phyloP scores from a whole-genome alignment of 164 flowering plant species.

The Santalum album region DNA sequence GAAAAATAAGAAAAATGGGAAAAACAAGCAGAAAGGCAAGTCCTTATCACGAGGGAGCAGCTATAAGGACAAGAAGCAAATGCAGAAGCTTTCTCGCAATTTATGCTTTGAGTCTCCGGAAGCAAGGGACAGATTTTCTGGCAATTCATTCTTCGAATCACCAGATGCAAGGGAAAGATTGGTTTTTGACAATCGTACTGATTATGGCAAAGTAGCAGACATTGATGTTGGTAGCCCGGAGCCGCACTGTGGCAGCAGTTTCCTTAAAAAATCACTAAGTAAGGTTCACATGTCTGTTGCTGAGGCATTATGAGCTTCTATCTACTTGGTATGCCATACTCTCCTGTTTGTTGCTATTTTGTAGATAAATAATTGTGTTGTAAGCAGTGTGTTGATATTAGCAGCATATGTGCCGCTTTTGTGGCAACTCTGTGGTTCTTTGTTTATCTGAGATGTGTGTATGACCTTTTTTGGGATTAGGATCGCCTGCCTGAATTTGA shows the following conservation, averaged over 20 bases:
- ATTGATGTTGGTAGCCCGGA: slow-evolving; percentile 39
- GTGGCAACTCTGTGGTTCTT: too few species aligned
- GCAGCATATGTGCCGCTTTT: too few species aligned
- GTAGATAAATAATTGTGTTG: too few species aligned
- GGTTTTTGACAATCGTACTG: slow-evolving; percentile 1
- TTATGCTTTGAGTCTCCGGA: too few species aligned
- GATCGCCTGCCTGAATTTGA: too few species aligned
- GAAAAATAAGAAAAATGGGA: slow-evolving; percentile 42
- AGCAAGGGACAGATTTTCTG: too few species aligned
- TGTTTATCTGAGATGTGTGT: too few species aligned
- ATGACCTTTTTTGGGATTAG: too few species aligned
- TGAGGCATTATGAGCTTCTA: slow-evolving; percentile 32
- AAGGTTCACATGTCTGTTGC: slow-evolving; percentile 40
- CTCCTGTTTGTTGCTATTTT: too few species aligned
- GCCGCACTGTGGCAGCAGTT: slow-evolving; percentile 44
- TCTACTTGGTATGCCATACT: neutral
- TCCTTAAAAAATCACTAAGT: slow-evolving; percentile 28
- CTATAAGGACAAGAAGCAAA: slow-evolving; percentile 45
- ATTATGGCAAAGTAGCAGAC: slow-evolving; percentile 12
- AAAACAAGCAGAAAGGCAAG: slow-evolving; percentile 55
- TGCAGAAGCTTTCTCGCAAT: slow-evolving; percentile 18
- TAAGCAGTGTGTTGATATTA: too few species aligned
- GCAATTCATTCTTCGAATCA: slow-evolving; percentile 1
- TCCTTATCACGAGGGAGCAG: slow-evolving; percentile 30
- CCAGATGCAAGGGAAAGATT: slow-evolving; percentile 2